phyloP scores from a whole-genome alignment of 805 yeast species.

The Candida sakaeoensis region DNA sequence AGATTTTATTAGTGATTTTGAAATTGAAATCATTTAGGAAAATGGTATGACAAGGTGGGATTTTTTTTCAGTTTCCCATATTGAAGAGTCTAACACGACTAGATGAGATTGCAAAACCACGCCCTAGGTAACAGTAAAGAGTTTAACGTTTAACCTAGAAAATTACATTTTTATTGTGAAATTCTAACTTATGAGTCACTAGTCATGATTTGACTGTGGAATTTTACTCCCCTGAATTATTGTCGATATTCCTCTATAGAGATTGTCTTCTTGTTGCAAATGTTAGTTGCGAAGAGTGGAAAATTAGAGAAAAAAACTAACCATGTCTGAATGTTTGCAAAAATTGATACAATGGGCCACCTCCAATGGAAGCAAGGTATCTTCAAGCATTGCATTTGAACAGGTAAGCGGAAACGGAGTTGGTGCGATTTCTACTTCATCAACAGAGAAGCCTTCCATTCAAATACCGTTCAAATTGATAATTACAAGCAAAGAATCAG shows the following conservation, averaged over 20 bases:
- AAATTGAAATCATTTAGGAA: neutral
- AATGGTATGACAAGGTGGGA: neutral
- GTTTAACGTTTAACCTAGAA: too few relatives aligned
- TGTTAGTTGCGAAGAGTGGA: neutral
- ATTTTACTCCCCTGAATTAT: too few relatives aligned
- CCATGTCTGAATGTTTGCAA: slow-evolving; percentile 5
- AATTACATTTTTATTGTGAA: too few relatives aligned
- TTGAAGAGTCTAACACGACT: neutral
- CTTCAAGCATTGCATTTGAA: slow-evolving; percentile 20
- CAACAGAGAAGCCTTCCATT: neutral
- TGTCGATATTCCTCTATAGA: too few relatives aligned
- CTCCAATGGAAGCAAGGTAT: slow-evolving; percentile 26
- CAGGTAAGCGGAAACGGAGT: slow-evolving; percentile 17
- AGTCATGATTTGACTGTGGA: too few relatives aligned
- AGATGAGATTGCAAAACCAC: neutral
- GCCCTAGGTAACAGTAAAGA: too few relatives aligned
- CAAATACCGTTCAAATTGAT: slow-evolving; percentile 9
- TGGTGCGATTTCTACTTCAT: slow-evolving; percentile 21
- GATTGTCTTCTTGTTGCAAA: too few relatives aligned
- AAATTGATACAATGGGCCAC: slow-evolving; percentile 29
- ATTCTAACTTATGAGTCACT: too few relatives aligned
- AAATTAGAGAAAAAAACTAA: too few relatives aligned
- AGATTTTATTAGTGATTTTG: slow-evolving; percentile 3
- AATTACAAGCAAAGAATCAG: slow-evolving; percentile 23
- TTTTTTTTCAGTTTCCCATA: neutral